Conservation (phyloP, 2,329 filamentous ascomycete genomes). For the Sclerotinia nivalis region DNA sequence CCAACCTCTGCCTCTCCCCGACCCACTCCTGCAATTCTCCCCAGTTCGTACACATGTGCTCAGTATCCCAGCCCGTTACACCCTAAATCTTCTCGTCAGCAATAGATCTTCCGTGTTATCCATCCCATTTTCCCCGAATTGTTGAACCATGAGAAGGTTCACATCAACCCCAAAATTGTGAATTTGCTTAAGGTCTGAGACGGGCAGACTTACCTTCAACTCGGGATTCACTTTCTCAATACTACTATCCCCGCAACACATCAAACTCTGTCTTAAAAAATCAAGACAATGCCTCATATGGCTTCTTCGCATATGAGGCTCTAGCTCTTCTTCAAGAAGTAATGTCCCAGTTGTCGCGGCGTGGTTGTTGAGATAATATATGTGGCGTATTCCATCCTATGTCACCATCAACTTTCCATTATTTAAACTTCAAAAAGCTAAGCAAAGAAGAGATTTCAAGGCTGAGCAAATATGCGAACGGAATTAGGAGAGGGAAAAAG, state of each 20-base stretch:
- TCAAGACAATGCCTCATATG: slow-evolving; percentile 27
- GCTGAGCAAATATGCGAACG: background rate
- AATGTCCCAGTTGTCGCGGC: background rate
- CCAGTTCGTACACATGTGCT: slow-evolving; percentile 16
- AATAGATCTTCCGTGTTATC: background rate
- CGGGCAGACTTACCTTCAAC: background rate
- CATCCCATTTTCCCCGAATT: no score
- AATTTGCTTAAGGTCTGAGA: rapidly evolving
- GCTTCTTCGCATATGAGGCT: slow-evolving; percentile 11
- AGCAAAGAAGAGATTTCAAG: background rate
- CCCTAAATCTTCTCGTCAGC: background rate
- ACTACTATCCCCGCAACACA: slow-evolving; percentile 28
- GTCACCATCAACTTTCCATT: background rate
- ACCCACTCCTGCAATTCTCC: slow-evolving; percentile 13
- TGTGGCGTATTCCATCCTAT: slow-evolving; percentile 2
- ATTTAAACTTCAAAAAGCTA: no score
- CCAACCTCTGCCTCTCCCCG: background rate
- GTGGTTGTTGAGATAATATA: slow-evolving; percentile 6
- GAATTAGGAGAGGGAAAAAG: background rate
- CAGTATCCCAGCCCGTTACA: slow-evolving; percentile 10
- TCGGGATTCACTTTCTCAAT: slow-evolving; percentile 11
- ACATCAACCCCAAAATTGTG: rapidly evolving
- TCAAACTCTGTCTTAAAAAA: slow-evolving; percentile 27
- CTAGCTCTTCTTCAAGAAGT: background rate
- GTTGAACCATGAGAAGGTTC: no score